Conservation (phyloP, 129 eudicot species). For the Flaveria robusta region DNA sequence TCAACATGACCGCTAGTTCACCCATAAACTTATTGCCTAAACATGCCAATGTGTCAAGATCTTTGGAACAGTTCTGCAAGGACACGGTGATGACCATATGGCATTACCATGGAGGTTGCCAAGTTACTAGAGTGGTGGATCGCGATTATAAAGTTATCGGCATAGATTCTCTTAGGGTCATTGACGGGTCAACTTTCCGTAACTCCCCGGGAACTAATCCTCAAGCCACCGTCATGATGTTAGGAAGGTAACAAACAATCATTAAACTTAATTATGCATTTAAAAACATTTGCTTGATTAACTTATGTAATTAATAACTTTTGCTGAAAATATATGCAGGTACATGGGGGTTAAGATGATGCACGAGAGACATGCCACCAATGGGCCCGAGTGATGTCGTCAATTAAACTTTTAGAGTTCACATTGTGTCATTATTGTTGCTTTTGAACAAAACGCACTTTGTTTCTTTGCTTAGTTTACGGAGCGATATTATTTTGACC, state of each 20-base stretch:
- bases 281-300: neutral
- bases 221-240: constrained; percentile 98
- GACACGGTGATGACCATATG: constrained; percentile 91
- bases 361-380: constrained; percentile 46
- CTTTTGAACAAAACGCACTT: neutral
- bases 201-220: constrained; percentile 95
- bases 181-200: constrained; percentile 87
- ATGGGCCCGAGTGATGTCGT: constrained; percentile 1
- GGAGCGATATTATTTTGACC: neutral
- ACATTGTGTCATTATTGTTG: neutral
- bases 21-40: constrained; percentile 76
- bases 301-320: neutral
- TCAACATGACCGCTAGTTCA: constrained; percentile 65
- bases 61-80: constrained; percentile 77
- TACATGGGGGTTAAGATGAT: constrained; percentile 81
- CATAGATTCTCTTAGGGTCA: constrained; percentile 61
- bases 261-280: neutral
- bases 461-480: neutral
- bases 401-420: neutral
- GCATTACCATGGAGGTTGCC: constrained; percentile 97
- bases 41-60: constrained; percentile 59
- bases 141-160: constrained; percentile 76
- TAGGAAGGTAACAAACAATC: constrained; percentile 67
- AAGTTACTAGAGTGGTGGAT: constrained; percentile 74
- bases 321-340: constrained; percentile 43